phyloP scores from a whole-genome alignment of 148 eudicot genomes.

The Gaultheria prostrata region DNA sequence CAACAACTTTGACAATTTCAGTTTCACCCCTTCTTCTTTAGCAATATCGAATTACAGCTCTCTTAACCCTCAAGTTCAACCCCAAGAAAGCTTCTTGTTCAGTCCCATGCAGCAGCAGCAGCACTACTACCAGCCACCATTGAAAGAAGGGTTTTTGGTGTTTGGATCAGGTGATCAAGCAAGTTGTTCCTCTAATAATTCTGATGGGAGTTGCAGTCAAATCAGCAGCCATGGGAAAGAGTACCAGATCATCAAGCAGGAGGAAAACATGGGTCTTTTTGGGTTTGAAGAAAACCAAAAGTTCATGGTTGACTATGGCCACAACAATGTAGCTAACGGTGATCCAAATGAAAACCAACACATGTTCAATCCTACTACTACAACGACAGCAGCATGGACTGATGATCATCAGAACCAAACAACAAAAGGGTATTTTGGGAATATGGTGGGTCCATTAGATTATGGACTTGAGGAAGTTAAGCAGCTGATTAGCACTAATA shows the following conservation, averaged over 20 bases:
- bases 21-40: not conserved
- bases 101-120: conserved; percentile 7
- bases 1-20: not conserved
- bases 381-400: not conserved
- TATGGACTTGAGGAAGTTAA: conserved; percentile 27
- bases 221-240: conserved; percentile 6
- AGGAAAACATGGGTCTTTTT: not conserved
- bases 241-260: not conserved
- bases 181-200: conserved; percentile 1
- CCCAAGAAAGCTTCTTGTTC: not conserved
- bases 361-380: not conserved
- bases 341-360: not conserved
- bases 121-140: not conserved
- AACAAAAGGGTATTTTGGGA: not conserved
- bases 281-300: not conserved
- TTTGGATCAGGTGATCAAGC: conserved; percentile 3
- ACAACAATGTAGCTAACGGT: not conserved
- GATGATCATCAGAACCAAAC: not conserved
- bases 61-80: not conserved
- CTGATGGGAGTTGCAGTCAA: conserved; percentile 4
- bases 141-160: conserved; percentile 1
- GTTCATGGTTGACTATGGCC: not conserved
- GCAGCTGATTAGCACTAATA: conserved; percentile 24
- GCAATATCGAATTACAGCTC: not conserved
- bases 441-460: not conserved